Evolutionary conservation across 306 rosid genomes (phyloP).

Genomic region (Fragaria ananassa): DNA sequence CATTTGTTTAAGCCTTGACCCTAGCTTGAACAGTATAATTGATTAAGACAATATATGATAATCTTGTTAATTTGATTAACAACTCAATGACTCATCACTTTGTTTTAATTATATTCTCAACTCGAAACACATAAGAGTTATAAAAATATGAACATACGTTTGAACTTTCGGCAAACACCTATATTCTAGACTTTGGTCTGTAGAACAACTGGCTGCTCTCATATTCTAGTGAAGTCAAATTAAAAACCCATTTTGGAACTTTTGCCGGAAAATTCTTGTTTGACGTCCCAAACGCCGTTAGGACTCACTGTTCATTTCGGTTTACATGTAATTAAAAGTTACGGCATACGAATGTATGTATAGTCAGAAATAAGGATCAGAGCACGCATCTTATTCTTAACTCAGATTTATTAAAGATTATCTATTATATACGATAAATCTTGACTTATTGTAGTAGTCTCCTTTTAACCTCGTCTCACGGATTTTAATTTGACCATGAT

Average conservation of each 20-base stretch:
- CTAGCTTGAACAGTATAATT: neutral
- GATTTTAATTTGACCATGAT: too few species aligned
- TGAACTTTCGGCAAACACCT: constrained; percentile 26
- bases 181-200: neutral
- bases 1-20: constrained; percentile 25
- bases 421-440: too few species aligned
- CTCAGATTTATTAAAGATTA: too few species aligned
- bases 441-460: too few species aligned
- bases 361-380: too few species aligned
- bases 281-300: neutral
- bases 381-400: too few species aligned
- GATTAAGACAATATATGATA: neutral
- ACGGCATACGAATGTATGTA: too few species aligned
- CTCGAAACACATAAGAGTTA: neutral
- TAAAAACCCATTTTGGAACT: too few species aligned
- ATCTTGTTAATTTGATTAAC: neutral
- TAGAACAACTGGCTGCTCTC: constrained; percentile 13
- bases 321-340: neutral
- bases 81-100: neutral
- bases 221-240: neutral
- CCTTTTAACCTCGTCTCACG: too few species aligned
- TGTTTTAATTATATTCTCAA: constrained; percentile 6
- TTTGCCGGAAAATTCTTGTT: neutral
- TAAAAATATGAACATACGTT: constrained; percentile 1
- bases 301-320: neutral